Conservation (phyloP, 2,329 filamentous ascomycete genomes). For the Coniochaeta hoffmannii region DNA sequence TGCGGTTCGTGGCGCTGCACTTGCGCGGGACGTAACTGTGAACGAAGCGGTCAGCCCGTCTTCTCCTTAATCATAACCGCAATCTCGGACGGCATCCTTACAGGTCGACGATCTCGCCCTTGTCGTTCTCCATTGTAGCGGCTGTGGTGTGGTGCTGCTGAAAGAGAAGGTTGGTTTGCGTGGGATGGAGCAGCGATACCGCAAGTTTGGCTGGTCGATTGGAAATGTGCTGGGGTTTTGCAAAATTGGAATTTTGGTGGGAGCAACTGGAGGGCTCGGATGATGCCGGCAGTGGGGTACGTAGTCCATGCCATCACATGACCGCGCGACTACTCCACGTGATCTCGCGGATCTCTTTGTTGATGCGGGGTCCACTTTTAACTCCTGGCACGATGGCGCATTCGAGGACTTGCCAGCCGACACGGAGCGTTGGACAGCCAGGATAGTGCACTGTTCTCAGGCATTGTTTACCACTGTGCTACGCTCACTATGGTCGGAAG, state of each 20-base stretch:
- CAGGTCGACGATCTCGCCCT: conserved; percentile 97
- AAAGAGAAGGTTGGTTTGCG: conserved; percentile 20
- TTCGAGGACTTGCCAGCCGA: neutral
- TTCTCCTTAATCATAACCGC: neutral
- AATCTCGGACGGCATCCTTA: conserved; percentile 42
- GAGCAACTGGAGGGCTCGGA: neutral
- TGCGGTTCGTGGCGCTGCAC: conserved; percentile 98
- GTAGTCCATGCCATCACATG: too few species aligned
- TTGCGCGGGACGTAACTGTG: conserved; percentile 93
- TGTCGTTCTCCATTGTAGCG: conserved; percentile 96
- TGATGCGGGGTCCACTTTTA: neutral
- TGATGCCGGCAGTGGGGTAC: neutral
- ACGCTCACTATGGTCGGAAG: neutral
- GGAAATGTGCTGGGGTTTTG: conserved; percentile 12
- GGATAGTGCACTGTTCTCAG: too few species aligned
- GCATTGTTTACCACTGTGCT: neutral
- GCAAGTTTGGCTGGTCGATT: conserved; percentile 1
- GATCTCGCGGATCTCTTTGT: neutral
- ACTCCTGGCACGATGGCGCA: neutral
- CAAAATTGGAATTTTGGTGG: conserved; percentile 13
- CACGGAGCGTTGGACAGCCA: neutral
- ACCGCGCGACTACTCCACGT: too few species aligned
- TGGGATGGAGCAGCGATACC: conserved; percentile 10
- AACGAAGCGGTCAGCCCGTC: conserved; percentile 18
- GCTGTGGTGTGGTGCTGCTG: conserved; percentile 27